phyloP scores from a whole-genome alignment of 2,329 filamentous ascomycete species.

The Talaromyces sp. region DNA sequence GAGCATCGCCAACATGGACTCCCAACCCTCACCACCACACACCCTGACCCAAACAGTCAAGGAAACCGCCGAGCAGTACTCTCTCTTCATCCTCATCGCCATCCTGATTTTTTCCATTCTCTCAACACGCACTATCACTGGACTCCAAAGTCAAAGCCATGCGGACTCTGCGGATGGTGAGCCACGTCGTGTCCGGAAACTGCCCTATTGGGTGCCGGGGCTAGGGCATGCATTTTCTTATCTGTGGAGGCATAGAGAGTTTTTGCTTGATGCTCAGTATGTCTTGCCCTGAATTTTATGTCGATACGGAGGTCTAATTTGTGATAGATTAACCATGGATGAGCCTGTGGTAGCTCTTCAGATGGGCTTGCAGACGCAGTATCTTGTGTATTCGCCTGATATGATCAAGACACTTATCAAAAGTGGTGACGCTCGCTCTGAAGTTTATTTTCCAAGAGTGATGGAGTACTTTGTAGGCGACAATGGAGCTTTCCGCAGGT shows the following conservation, averaged over 20 bases:
- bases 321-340: slow-evolving; percentile 31
- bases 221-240: slow-evolving; percentile 54
- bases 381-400: slow-evolving; percentile 49
- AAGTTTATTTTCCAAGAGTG: slow-evolving; percentile 32
- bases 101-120: slow-evolving; percentile 34
- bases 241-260: slow-evolving; percentile 43
- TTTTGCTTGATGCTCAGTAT: slow-evolving; percentile 45
- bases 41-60: slow-evolving; percentile 17
- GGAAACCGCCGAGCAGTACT: slow-evolving; percentile 23
- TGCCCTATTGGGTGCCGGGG: slow-evolving; percentile 60
- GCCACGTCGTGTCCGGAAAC: slow-evolving; percentile 42
- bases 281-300: not conserved
- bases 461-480: slow-evolving; percentile 46
- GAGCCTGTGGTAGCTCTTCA: slow-evolving; percentile 50
- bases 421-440: slow-evolving; percentile 27
- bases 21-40: slow-evolving; percentile 2
- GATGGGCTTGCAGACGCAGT: slow-evolving; percentile 49
- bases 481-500: slow-evolving; percentile 34
- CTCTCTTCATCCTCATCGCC: slow-evolving; percentile 28
- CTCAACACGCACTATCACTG: slow-evolving; percentile 39
- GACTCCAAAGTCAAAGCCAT: slow-evolving; percentile 31
- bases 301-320: slow-evolving; percentile 18
- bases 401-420: slow-evolving; percentile 43
- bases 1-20: slow-evolving; percentile 1
- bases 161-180: slow-evolving; percentile 22